Percentiles rank a stretch among this genome's conserved stretches.
These are phyloP conservation scores for Dioscorea zingiberensis DNA, from an alignment of 106 monocot species.

Conservation along the genomic window DNA sequence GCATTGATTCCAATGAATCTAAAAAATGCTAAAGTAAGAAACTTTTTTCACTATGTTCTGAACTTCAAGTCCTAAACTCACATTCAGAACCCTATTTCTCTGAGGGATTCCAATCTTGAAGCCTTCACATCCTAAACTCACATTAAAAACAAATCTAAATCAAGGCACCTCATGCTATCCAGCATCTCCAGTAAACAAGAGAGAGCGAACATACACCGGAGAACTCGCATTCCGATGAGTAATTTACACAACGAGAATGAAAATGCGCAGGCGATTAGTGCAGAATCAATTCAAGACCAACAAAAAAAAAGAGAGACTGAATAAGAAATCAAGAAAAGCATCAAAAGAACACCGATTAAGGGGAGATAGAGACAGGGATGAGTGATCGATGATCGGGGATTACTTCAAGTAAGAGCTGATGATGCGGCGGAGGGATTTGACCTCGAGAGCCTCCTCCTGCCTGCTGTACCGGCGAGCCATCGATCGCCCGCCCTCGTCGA, in stretches of 20 bases:
- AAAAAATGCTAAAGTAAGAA: no score
- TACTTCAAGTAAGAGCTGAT: slow-evolving; percentile 92
- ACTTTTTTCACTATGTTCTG: no score
- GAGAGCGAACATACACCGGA: no score
- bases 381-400: not conserved
- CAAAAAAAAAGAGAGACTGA: not conserved
- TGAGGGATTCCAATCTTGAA: no score
- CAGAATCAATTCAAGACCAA: not conserved
- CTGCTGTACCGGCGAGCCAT: slow-evolving; percentile 36
- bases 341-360: not conserved
- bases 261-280: not conserved
- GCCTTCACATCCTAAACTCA: no score
- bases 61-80: no score
- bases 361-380: not conserved
- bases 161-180: no score
- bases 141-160: no score
- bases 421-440: slow-evolving; percentile 93
- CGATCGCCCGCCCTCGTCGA: not conserved
- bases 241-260: not conserved
- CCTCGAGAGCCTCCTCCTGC: slow-evolving; percentile 75
- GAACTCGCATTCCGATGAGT: no score
- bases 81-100: no score
- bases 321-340: not conserved
- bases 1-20: no score
- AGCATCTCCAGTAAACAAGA: no score